These are phyloP conservation scores for Fraxinus sp. DNA, from an alignment of 305 asterid species.

Conservation along the genomic window DNA sequence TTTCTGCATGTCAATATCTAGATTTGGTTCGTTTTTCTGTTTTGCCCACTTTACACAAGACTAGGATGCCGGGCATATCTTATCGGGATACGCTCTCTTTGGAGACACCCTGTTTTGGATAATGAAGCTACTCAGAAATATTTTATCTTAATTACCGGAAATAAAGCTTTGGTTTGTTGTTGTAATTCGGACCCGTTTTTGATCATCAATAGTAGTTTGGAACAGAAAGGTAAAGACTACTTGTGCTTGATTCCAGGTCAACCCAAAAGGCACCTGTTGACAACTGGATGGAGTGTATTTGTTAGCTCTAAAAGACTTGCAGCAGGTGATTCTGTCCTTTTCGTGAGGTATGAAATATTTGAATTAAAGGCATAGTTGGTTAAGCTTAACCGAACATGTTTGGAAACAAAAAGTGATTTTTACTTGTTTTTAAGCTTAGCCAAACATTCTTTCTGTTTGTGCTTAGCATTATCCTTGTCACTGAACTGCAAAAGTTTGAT, in stretches of 20 bases:
- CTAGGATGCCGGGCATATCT: background rate
- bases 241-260: slow-evolving; percentile 58
- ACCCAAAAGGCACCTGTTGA: slow-evolving; percentile 86
- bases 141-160: background rate
- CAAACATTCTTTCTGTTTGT: background rate
- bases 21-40: background rate
- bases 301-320: slow-evolving; percentile 84
- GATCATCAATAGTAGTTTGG: slow-evolving; percentile 10
- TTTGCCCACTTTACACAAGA: background rate
- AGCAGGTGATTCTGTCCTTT: slow-evolving; percentile 92
- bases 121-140: background rate
- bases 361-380: background rate
- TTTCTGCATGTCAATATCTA: background rate
- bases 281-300: slow-evolving; percentile 96
- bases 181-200: background rate
- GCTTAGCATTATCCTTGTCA: slow-evolving; percentile 7
- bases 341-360: slow-evolving; percentile 58
- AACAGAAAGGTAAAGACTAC: slow-evolving; percentile 9
- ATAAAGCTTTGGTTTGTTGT: background rate
- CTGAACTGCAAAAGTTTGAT: slow-evolving; percentile 23
- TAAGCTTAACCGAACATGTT: background rate
- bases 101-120: background rate
- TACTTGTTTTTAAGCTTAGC: slow-evolving; percentile 1
- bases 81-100: background rate
- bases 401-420: background rate